Base-by-base conservation (phyloP, 495 filamentous ascomycete genomes). In the Podospora anserina region DNA sequence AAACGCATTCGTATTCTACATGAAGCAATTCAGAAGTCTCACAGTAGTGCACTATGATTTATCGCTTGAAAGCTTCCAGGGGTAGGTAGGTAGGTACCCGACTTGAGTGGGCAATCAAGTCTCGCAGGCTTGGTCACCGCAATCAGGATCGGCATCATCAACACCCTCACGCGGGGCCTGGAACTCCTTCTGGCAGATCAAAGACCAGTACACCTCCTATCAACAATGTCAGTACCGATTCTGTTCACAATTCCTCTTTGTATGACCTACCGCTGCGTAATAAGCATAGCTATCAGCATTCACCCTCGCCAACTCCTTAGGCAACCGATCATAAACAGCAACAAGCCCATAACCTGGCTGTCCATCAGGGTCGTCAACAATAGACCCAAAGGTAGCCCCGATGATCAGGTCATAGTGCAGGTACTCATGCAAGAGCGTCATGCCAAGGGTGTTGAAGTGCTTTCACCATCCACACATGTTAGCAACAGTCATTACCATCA, bases 281-380 rank as follows among this genome's bases (percentile, higher is more conserved):
- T 55, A 55, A 3, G 53, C 53, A 55, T 55, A 55, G 9, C 53
- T 55, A 20, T 56, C 53, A 56, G 53, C 53, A 56, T 56, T 56
- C 0, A 20, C 15, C 5, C 53, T 5, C 5, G 53, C 53, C 53
- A 18, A 20, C 5, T 56, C 53, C 1, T 56, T 56, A 4, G 53
- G 53, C 53, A 56, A 56, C 16, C 1, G 5, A 15, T 56, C 53
- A 56, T 56, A 56, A 4, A 56, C 0, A 20, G 2, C 53, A 56
- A 56, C 53, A 20, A 5, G 5, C 5, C 53, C 53, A 15, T 56
- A 56, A 15, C 53, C 53, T 4, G 53, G 16, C 15, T 20, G 53
- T 7, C 11, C 5, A 5, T 56, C 7, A 5, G 30, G 30, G 7
- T 32, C 16, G 19, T 56, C 53, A 20, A 56, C 15, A 20, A 56